phyloP scores from a whole-genome alignment of 768 basidiomycete genomes.

The Lentinula raphanica region DNA sequence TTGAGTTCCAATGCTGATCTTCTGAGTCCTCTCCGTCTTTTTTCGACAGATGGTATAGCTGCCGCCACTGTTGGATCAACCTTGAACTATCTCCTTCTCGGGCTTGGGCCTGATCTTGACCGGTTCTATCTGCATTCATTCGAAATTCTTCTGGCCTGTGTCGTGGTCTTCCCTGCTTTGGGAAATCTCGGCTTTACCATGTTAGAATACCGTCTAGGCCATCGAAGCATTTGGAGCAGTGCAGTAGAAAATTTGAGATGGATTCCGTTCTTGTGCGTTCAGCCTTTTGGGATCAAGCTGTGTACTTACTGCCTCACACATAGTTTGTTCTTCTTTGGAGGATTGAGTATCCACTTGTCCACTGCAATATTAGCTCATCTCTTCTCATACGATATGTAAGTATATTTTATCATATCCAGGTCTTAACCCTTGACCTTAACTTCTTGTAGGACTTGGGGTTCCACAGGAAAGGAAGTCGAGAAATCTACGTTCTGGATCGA shows the following conservation, averaged over 20 bases:
- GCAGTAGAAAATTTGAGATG: slow-evolving; percentile 56
- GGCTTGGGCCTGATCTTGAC: slow-evolving; percentile 62
- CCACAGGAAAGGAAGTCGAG: slow-evolving; percentile 75
- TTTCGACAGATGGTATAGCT: slow-evolving; percentile 59
- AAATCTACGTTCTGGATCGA: slow-evolving; percentile 88
- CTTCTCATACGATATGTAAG: slow-evolving; percentile 58
- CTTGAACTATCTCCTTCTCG: slow-evolving; percentile 73
- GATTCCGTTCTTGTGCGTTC: slow-evolving; percentile 69
- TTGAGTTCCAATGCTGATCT: background rate
- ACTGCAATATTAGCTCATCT: slow-evolving; percentile 63
- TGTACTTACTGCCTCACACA: no score
- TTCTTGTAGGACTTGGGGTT: slow-evolving; percentile 45
- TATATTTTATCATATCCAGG: background rate
- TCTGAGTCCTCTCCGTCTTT: slow-evolving; percentile 34
- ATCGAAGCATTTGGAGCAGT: slow-evolving; percentile 42
- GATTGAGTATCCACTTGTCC: slow-evolving; percentile 66
- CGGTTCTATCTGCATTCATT: slow-evolving; percentile 75
- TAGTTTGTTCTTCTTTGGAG: slow-evolving; percentile 74
- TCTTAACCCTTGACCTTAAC: background rate
- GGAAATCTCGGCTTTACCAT: slow-evolving; percentile 73
- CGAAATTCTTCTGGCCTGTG: slow-evolving; percentile 74
- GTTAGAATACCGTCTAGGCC: slow-evolving; percentile 72
- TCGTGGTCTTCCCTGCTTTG: slow-evolving; percentile 71
- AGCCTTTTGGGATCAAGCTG: no score
- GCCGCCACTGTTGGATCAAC: slow-evolving; percentile 60